These are phyloP conservation scores for Barnettozyma pratensis DNA, from an alignment of 805 yeast species.

Conservation along the genomic window DNA sequence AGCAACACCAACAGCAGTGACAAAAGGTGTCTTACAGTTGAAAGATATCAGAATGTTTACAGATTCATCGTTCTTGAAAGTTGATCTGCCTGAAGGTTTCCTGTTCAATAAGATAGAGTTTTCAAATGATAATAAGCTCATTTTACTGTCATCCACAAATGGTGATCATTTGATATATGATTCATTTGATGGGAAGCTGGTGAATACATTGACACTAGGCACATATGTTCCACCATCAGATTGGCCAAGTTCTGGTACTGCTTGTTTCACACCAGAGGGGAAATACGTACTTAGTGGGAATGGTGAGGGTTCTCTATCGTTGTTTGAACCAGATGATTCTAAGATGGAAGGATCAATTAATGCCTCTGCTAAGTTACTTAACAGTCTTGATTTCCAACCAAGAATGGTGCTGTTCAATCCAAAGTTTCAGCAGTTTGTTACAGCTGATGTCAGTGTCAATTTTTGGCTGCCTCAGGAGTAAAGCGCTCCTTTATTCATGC, in stretches of 20 bases:
- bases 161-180: conserved; percentile 61
- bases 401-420: conserved; percentile 38
- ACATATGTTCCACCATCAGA: conserved; percentile 30
- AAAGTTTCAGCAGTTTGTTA: conserved; percentile 26
- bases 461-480: conserved; percentile 20
- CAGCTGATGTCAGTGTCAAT: conserved; percentile 17
- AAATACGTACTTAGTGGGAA: conserved; percentile 55
- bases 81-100: conserved; percentile 32
- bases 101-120: conserved; percentile 69
- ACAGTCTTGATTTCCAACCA: conserved; percentile 31
- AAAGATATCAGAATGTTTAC: conserved; percentile 59
- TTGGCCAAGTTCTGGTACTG: conserved; percentile 48
- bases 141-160: conserved; percentile 54
- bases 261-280: conserved; percentile 66
- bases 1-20: conserved; percentile 38
- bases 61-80: conserved; percentile 48
- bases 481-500: neutral
- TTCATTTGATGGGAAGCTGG: conserved; percentile 56
- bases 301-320: conserved; percentile 43
- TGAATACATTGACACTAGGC: conserved; percentile 31
- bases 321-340: conserved; percentile 42
- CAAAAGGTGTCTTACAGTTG: conserved; percentile 40
- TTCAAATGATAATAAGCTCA: conserved; percentile 66
- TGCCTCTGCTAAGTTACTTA: conserved; percentile 13
- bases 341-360: conserved; percentile 24